A percentile compares a stretch with the other conserved stretches of the same genome.
phyloP scores from a whole-genome alignment of 306 rosid species.

The Medicago ruthenica region DNA sequence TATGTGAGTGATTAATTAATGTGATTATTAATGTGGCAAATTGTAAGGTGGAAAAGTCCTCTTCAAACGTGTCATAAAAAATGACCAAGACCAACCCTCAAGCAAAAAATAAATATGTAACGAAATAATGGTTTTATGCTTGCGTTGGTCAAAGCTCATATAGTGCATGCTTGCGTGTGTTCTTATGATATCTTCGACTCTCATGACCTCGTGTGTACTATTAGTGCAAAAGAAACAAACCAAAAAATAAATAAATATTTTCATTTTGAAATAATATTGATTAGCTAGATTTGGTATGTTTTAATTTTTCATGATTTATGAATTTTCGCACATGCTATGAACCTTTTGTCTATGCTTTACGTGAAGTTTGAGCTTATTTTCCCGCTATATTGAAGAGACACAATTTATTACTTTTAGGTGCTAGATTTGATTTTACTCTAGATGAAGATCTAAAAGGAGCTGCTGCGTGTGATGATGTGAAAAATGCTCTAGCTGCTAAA shows the following conservation, averaged over 20 bases:
- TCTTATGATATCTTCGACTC: background rate
- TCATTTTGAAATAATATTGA: background rate
- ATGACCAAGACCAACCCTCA: constrained; percentile 5
- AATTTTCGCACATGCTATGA: no score
- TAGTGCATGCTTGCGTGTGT: constrained; percentile 53
- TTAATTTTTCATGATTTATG: no score
- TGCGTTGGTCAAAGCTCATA: constrained; percentile 52
- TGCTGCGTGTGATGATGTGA: no score
- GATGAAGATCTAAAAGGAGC: no score
- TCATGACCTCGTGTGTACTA: constrained; percentile 6
- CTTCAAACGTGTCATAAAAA: constrained; percentile 37
- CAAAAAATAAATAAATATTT: background rate
- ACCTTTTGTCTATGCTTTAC: no score
- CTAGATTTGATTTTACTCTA: no score
- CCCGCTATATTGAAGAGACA: no score
- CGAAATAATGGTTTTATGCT: background rate
- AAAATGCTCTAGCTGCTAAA: no score
- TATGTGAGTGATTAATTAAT: constrained; percentile 10
- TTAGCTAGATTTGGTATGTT: constrained; percentile 4
- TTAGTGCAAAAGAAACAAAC: background rate
- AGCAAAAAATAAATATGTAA: background rate
- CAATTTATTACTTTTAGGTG: no score
- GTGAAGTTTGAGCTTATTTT: no score
- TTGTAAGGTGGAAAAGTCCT: constrained; percentile 37
- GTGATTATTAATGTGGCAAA: background rate